phyloP scores from a whole-genome alignment of 2,329 filamentous ascomycete genomes.

The Corniculantispora saksenae region DNA sequence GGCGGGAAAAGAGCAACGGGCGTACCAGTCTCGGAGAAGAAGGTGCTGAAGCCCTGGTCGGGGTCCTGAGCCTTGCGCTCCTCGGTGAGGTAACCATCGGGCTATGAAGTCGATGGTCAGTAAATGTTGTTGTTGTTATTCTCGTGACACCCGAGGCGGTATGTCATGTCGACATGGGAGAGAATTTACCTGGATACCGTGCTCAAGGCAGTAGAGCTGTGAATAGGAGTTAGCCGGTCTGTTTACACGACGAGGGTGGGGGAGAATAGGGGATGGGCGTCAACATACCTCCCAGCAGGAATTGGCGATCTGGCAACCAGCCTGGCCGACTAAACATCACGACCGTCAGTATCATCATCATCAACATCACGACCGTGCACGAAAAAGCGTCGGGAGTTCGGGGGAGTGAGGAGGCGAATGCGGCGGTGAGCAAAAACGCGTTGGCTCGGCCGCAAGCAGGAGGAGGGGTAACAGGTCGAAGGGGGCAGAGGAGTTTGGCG shows the following conservation, averaged over 20 bases:
- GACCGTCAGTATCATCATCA: constrained; percentile 49
- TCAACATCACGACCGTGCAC: not conserved
- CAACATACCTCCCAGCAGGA: constrained; percentile 98
- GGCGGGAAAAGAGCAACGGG: not conserved
- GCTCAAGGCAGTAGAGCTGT: constrained; percentile 99
- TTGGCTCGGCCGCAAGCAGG: constrained; percentile 30
- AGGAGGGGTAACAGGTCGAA: constrained; percentile 26
- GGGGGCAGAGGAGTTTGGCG: too few species aligned
- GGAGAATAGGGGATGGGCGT: constrained; percentile 14
- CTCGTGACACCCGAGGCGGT: constrained; percentile 18
- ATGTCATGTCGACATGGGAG: constrained; percentile 23
- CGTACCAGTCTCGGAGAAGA: constrained; percentile 99
- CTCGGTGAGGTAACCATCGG: constrained; percentile 97
- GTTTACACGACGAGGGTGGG: constrained; percentile 11
- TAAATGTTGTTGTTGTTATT: constrained; percentile 10
- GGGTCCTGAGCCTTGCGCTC: constrained; percentile 92
- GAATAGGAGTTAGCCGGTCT: constrained; percentile 32
- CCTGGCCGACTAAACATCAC: constrained; percentile 83
- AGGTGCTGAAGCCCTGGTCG: constrained; percentile 98
- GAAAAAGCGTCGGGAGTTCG: not conserved
- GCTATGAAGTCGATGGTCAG: constrained; percentile 52
- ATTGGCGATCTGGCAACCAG: constrained; percentile 99
- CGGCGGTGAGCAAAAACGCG: constrained; percentile 45
- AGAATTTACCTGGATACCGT: constrained; percentile 89
- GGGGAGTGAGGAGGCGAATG: constrained; percentile 17